phyloP scores from a whole-genome alignment of 2,329 filamentous ascomycete species.

The Purpureocillium lavendulum region DNA sequence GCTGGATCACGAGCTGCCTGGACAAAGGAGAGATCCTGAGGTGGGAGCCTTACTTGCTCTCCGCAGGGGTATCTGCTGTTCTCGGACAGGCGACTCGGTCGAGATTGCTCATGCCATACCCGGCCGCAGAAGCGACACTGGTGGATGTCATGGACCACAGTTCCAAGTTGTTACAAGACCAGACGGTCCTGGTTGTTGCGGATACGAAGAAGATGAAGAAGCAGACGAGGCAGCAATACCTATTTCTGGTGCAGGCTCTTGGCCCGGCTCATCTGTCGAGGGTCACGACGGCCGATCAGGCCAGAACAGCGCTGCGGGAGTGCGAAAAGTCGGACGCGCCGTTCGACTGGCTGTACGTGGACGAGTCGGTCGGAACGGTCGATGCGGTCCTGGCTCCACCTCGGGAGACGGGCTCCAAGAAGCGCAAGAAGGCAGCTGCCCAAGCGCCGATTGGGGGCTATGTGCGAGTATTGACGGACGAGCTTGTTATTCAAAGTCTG shows the following conservation, averaged over 20 bases:
- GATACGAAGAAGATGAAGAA: conserved; percentile 46
- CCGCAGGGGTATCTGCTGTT: conserved; percentile 71
- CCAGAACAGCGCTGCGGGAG: conserved; percentile 47
- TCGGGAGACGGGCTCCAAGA: conserved; percentile 24
- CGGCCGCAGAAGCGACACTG: conserved; percentile 48
- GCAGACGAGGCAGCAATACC: conserved; percentile 60
- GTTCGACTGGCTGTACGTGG: conserved; percentile 76
- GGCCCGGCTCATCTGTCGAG: conserved; percentile 59
- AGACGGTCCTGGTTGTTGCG: conserved; percentile 65
- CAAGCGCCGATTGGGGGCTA: conserved; percentile 30
- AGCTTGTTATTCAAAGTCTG: conserved; percentile 85
- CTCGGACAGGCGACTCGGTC: conserved; percentile 73
- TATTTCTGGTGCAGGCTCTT: conserved; percentile 72
- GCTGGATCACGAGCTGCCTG: conserved; percentile 73
- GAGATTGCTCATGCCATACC: conserved; percentile 55
- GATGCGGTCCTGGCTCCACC: conserved; percentile 34
- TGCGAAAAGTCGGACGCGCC: conserved; percentile 34
- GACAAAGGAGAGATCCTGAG: conserved; percentile 52
- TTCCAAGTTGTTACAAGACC: conserved; percentile 54
- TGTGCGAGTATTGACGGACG: conserved; percentile 67
- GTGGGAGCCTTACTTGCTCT: conserved; percentile 77
- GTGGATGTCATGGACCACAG: conserved; percentile 48
- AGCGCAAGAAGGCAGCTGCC: conserved; percentile 25
- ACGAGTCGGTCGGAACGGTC: conserved; percentile 51
- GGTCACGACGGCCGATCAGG: conserved; percentile 58